phyloP scores from a whole-genome alignment of 495 filamentous ascomycete species.

The Saxophila tyrrhenica region DNA sequence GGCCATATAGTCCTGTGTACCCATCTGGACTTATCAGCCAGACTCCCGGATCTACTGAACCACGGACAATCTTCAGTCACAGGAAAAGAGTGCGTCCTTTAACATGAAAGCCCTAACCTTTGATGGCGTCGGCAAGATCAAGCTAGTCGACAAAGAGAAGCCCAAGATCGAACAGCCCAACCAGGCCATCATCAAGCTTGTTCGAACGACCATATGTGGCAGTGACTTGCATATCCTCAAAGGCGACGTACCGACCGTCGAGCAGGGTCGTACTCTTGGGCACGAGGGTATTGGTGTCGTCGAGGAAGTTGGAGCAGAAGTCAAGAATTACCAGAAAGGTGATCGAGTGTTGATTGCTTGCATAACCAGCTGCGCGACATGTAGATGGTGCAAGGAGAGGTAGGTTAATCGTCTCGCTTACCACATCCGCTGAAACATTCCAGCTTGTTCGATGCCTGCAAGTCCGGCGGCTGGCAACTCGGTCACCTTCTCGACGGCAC shows the following conservation, averaged over 20 bases:
- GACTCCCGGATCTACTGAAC: no score
- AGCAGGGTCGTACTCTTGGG: conserved; percentile 18
- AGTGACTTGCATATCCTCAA: conserved; percentile 33
- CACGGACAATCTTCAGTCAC: no score
- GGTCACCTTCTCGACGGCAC: conserved; percentile 39
- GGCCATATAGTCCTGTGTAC: no score
- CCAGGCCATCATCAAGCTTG: conserved; percentile 4
- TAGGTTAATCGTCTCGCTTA: not conserved
- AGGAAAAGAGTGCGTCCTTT: no score
- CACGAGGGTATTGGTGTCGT: conserved; percentile 24
- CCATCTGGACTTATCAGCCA: no score
- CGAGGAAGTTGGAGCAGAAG: conserved; percentile 16
- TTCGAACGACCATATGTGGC: conserved; percentile 32
- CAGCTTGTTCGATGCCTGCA: conserved; percentile 32
- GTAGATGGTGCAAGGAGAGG: conserved; percentile 28
- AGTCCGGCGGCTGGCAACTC: conserved; percentile 34
- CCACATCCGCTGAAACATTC: not conserved
- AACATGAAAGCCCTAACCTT: conserved; percentile 20
- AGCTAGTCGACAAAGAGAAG: conserved; percentile 9
- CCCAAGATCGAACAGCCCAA: conserved; percentile 2
- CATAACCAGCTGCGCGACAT: conserved; percentile 33
- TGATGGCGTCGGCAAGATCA: conserved; percentile 11
- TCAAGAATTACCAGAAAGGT: conserved; percentile 23
- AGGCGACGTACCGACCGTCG: conserved; percentile 26
- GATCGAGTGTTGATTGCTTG: conserved; percentile 36